Conservation (phyloP, 2,329 filamentous ascomycete genomes). For the Pyricularia sp. region DNA sequence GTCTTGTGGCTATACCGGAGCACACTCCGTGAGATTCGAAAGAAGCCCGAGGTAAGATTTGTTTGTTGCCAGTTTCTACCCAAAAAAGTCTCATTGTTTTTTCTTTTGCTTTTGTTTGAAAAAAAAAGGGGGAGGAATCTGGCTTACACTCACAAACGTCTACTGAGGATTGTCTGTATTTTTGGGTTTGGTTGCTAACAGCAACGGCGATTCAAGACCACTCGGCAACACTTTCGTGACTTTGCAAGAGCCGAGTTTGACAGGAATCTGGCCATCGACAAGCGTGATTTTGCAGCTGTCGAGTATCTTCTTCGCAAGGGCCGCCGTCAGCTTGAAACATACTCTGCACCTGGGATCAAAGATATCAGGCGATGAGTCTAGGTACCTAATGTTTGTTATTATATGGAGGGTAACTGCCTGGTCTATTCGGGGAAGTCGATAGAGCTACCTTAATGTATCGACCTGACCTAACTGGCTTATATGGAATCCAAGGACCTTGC, state of each 20-base stretch:
- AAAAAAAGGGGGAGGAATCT: neutral
- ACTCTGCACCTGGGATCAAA: slow-evolving; percentile 67
- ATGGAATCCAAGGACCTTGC: neutral
- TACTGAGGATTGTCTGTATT: neutral
- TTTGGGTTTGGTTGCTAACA: neutral
- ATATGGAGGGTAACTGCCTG: neutral
- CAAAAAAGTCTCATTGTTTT: neutral
- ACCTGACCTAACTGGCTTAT: neutral
- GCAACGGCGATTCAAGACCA: slow-evolving; percentile 26
- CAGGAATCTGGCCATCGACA: slow-evolving; percentile 54
- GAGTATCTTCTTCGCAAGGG: slow-evolving; percentile 79
- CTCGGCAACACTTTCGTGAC: slow-evolving; percentile 46
- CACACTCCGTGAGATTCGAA: slow-evolving; percentile 68
- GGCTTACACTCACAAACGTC: neutral
- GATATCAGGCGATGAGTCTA: slow-evolving; percentile 43
- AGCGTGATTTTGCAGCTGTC: slow-evolving; percentile 74
- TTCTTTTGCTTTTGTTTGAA: no score
- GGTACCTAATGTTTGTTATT: neutral
- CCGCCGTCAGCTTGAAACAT: slow-evolving; percentile 65
- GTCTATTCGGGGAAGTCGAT: neutral
- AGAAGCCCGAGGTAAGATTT: slow-evolving; percentile 57
- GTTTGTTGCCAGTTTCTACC: slow-evolving; percentile 2
- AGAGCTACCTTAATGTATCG: neutral
- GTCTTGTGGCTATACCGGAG: slow-evolving; percentile 76
- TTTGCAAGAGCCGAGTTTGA: slow-evolving; percentile 67